Percentiles rank a stretch among this genome's conserved stretches.
Conservation (phyloP, 495 filamentous ascomycete species). For the Lasiosphaeria miniovina region DNA sequence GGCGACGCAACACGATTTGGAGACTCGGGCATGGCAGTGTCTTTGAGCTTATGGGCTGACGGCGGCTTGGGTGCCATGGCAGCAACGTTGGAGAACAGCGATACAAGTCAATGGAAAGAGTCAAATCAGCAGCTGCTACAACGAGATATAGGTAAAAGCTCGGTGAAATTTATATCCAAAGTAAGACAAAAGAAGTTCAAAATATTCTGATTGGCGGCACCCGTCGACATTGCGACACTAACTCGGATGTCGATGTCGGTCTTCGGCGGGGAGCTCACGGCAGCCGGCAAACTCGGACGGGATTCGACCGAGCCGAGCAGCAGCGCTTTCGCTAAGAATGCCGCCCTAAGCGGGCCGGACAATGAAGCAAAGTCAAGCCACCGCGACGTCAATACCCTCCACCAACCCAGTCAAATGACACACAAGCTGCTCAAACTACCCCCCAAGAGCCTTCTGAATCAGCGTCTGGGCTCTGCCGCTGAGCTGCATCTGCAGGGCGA, state of each 20-base stretch:
- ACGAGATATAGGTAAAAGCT: too few relatives aligned
- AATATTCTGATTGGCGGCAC: slow-evolving; percentile 1
- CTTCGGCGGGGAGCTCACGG: not conserved
- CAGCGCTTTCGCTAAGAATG: not conserved
- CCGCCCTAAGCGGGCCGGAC: too few relatives aligned
- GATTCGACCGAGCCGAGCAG: slow-evolving; percentile 13
- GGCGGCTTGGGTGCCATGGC: too few relatives aligned
- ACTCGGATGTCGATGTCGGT: not conserved
- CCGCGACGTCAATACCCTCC: too few relatives aligned
- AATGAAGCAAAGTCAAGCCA: too few relatives aligned
- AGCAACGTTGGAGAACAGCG: too few relatives aligned
- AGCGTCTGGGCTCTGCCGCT: slow-evolving; percentile 55
- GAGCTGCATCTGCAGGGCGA: slow-evolving; percentile 66
- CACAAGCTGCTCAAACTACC: not conserved
- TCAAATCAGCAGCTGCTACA: too few relatives aligned
- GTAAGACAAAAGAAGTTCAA: too few relatives aligned
- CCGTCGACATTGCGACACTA: not conserved
- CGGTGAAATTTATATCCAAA: too few relatives aligned
- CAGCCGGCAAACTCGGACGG: slow-evolving; percentile 2
- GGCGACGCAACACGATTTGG: not conserved
- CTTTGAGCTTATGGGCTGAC: too few relatives aligned
- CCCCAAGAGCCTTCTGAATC: slow-evolving; percentile 60
- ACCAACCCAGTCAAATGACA: too few relatives aligned
- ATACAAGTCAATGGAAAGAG: too few relatives aligned
- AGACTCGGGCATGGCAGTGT: slow-evolving; percentile 19